Evolutionary conservation across 2,329 filamentous ascomycete genomes (phyloP).

Genomic region (Penicillium occitanis): DNA sequence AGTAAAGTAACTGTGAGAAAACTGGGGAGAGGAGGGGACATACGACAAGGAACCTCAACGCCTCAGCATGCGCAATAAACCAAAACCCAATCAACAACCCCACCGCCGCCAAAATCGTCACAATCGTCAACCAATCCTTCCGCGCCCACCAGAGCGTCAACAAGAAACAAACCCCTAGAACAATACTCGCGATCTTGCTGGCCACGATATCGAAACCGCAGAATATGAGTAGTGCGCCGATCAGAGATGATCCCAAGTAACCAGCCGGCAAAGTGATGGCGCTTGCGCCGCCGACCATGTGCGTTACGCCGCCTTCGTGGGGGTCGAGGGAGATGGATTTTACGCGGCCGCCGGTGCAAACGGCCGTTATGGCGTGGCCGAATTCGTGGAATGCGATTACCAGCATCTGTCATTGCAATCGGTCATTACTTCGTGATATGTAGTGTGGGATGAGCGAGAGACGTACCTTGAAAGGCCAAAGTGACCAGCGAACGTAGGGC

Average conservation of each 20-base stretch:
- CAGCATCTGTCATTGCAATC: slow-evolving; percentile 60
- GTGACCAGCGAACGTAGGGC: slow-evolving; percentile 69
- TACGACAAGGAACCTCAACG: slow-evolving; percentile 69
- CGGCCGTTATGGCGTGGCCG: slow-evolving; percentile 70
- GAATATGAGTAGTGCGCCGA: slow-evolving; percentile 75
- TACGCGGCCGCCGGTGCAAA: slow-evolving; percentile 70
- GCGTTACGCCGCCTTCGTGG: slow-evolving; percentile 73
- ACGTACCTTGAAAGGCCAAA: slow-evolving; percentile 77
- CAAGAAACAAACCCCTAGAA: slow-evolving; percentile 70
- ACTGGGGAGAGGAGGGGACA: slow-evolving; percentile 28
- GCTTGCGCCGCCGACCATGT: slow-evolving; percentile 70
- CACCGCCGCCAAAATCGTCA: slow-evolving; percentile 68
- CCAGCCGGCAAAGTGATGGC: slow-evolving; percentile 74
- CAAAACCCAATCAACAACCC: slow-evolving; percentile 71
- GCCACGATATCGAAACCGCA: slow-evolving; percentile 80
- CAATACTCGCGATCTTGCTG: slow-evolving; percentile 74
- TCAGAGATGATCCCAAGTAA: slow-evolving; percentile 73
- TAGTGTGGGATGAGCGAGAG: neutral
- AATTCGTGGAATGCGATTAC: slow-evolving; percentile 82
- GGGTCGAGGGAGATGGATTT: slow-evolving; percentile 74
- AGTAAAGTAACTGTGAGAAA: neutral
- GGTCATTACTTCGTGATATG: neutral
- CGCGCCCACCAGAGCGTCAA: slow-evolving; percentile 81
- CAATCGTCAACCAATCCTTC: slow-evolving; percentile 73
- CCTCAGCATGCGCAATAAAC: slow-evolving; percentile 76